Evolutionary conservation across 305 asterid species (phyloP), one percentile per base, ranked within the genome.

Genomic region (Striga hermonthica): DNA sequence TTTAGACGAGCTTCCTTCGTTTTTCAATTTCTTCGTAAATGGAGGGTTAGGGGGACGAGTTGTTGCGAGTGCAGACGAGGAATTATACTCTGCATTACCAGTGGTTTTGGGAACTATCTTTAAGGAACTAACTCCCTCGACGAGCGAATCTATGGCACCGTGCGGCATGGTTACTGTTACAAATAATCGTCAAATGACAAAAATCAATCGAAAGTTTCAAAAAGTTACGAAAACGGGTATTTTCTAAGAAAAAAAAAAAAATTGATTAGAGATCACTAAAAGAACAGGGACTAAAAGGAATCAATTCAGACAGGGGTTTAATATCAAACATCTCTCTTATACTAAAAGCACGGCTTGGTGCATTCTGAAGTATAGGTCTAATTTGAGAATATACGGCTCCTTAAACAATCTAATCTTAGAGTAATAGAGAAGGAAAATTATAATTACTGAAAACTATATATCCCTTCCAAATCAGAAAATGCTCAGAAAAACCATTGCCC

Each of bases 111-210:
- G 80, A 59, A 70, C 76, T 74, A 74, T 76, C 14, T 84, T 83
- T 73, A 85, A 74, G 28, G 92, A 67, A 69, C 75, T 80, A 68
- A 87, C 76, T 62, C 86, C 95, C 59, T 81, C 87, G 11, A 73
- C 86, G 65, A 88, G 84, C 64, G 95, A 82, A 57, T 87, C 92
- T 83, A 84, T 81, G 12, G 81, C 15, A 63, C 60, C 72, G 57
- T 64, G 70, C 34, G 76, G 76, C 83, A 74, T 78, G 14, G 64
- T 41, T 67, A 44, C 83, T 80, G 76, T 65, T 66, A 60, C 15
- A 74, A 28, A 58, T 52, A 65, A 64, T 60, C 75, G 60, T 71
- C 52, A 61, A 73, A 60, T 47, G 65, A 66, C 13, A 54, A 66
- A 64, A 49, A 47, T 43, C 31, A 74, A 65, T 65, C 35, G 66